Percentiles rank a stretch among this genome's conserved stretches.
These are phyloP conservation scores for Anastatica hierochuntica DNA, from an alignment of 345 rosid genomes.

Conservation along the genomic window DNA sequence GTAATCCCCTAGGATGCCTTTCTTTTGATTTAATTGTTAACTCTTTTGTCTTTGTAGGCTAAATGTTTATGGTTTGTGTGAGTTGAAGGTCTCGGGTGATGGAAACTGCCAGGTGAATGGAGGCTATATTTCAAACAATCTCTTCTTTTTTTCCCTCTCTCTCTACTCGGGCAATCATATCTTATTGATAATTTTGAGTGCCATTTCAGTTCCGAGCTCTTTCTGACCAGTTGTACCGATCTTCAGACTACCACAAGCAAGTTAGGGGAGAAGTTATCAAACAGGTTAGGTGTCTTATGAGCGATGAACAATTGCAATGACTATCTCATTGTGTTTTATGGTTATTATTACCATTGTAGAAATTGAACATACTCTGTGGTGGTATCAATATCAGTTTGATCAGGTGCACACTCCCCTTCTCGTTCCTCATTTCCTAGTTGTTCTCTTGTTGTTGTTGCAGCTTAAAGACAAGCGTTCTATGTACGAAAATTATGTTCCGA, in stretches of 20 bases:
- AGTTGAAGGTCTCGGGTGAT: conserved; percentile 89
- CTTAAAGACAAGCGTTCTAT: conserved; percentile 55
- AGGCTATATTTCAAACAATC: not conserved
- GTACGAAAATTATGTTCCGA: conserved; percentile 86
- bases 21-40: not conserved
- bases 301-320: no score
- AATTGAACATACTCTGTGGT: not conserved
- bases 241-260: conserved; percentile 88
- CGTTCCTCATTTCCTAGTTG: conserved; percentile 9
- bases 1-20: not conserved
- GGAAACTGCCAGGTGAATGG: conserved; percentile 91
- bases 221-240: conserved; percentile 78
- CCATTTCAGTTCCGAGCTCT: conserved; percentile 80
- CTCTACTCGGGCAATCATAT: not conserved
- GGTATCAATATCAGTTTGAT: not conserved
- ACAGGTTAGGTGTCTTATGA: conserved; percentile 49
- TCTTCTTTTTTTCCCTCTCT: not conserved
- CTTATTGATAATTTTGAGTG: not conserved
- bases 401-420: conserved; percentile 8
- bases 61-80: conserved; percentile 61
- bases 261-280: conserved; percentile 74
- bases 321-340: not conserved
- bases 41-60: conserved; percentile 41
- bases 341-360: not conserved
- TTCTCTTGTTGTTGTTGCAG: conserved; percentile 33